Evolutionary conservation across 148 eudicot species (phyloP), one percentile per base, ranked within the genome.

Genomic region (Heliamphora exappendiculata): DNA sequence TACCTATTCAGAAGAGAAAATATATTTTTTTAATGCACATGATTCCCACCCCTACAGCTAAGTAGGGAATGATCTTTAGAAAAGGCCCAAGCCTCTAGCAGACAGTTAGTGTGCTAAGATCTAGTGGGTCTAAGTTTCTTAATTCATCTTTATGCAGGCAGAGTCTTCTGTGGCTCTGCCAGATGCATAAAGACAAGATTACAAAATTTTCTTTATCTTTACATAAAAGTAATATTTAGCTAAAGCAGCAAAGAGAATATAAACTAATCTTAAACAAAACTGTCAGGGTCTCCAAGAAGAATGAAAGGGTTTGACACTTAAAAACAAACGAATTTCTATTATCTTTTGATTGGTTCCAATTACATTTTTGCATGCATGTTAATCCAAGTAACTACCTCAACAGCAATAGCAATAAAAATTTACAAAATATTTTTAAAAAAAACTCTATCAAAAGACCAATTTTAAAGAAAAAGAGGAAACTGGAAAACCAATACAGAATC

Each of bases 1-100:
- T 53, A 93, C 97, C 98, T 93, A 51, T 70, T 53, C 22, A 64
- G n/a, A 78, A 36, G 13, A 16, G 63, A 62, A 66, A 24, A 50
- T 29, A 3, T 73, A 36, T 16, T n/a, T 58, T 44, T 24, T 44
- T 2, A 31, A 50, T 33, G 58, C 31, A 70, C 58, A 29, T 31
- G 34, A n/a, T 72, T 72, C 74, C 63, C 22, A 34, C 63, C n/a
- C 24, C 28, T 50, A 5, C 63, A 1, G 53, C 39, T 37, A 10
- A 9, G 13, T 16, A 39, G 22, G 24, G 36, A 57, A 16, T 16
- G 36, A 41, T 16, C 51, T 55, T 14, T 33, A 24, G 24, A 17
- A 41, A 58, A 73, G 22, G 44, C 51, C 39, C 7, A 49, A 13
- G n/a, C 12, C 33, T 72, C 53, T 72, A 37, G 64, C 47, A 24